These are phyloP conservation scores for Proliferodiscus dingleyae DNA, from an alignment of 2,329 filamentous ascomycete genomes.

Conservation along the genomic window DNA sequence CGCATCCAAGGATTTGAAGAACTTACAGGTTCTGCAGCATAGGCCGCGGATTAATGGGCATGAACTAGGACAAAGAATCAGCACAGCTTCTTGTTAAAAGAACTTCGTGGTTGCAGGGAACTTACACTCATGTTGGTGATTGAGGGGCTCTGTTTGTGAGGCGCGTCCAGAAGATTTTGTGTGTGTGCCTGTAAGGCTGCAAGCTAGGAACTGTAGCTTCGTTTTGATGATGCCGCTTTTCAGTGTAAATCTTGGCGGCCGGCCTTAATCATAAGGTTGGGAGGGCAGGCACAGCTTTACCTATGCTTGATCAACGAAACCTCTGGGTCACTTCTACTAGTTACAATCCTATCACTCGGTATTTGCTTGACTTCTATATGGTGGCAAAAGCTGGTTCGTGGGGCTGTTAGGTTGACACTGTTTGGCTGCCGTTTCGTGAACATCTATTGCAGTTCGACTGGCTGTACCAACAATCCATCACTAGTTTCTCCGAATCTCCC, in stretches of 20 bases:
- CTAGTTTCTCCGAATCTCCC: constrained; percentile 58
- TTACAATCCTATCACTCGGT: too few relatives aligned
- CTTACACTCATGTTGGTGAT: constrained; percentile 24
- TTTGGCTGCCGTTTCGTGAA: too few relatives aligned
- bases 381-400: too few relatives aligned
- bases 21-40: constrained; percentile 89
- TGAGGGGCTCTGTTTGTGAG: constrained; percentile 9
- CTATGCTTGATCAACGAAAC: not conserved
- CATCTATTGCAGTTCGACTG: not conserved
- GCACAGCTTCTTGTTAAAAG: constrained; percentile 2
- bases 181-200: constrained; percentile 11
- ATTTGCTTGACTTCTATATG: too few relatives aligned
- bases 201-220: constrained; percentile 19
- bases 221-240: constrained; percentile 17
- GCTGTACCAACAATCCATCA: too few relatives aligned
- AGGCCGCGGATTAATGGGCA: constrained; percentile 93
- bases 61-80: constrained; percentile 53
- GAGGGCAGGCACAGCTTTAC: constrained; percentile 10
- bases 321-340: too few relatives aligned
- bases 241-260: too few relatives aligned
- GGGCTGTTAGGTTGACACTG: too few relatives aligned
- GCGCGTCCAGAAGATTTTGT: constrained; percentile 14
- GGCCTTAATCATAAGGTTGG: too few relatives aligned
- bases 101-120: not conserved
- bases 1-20: not conserved